Evolutionary conservation across 1,139 yeast genomes (phyloP).

Genomic region (Taphrina sp.): DNA sequence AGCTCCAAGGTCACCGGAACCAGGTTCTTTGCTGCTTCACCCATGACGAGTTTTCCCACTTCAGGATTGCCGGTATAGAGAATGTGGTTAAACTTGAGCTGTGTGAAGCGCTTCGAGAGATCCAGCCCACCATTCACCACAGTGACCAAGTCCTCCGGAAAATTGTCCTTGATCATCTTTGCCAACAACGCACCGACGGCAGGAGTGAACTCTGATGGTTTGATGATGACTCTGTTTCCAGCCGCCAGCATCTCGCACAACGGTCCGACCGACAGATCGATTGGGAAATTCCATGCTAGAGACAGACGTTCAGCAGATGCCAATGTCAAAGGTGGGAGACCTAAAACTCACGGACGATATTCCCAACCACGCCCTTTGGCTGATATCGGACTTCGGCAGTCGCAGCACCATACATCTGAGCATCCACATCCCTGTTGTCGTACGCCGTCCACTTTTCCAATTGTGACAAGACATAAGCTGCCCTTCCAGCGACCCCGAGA

Average conservation of each 20-base stretch:
- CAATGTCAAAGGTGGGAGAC: no score
- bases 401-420: slow-evolving; percentile 1
- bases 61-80: slow-evolving; percentile 77
- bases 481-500: slow-evolving; percentile 12
- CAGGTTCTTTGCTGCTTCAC: slow-evolving; percentile 76
- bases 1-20: slow-evolving; percentile 69
- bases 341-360: neutral
- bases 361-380: slow-evolving; percentile 2
- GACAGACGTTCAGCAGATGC: no score
- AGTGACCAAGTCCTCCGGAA: slow-evolving; percentile 52
- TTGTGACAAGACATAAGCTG: slow-evolving; percentile 8
- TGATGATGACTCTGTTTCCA: slow-evolving; percentile 78
- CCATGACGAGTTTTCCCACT: slow-evolving; percentile 76
- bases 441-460: slow-evolving; percentile 1
- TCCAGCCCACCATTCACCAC: slow-evolving; percentile 74
- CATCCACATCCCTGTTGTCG: neutral
- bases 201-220: slow-evolving; percentile 76
- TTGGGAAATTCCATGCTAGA: slow-evolving; percentile 77
- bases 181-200: slow-evolving; percentile 58
- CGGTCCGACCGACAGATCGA: slow-evolving; percentile 62
- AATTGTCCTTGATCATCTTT: slow-evolving; percentile 50
- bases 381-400: slow-evolving; percentile 3
- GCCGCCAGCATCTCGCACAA: slow-evolving; percentile 79
- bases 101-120: slow-evolving; percentile 41
- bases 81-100: slow-evolving; percentile 67